Evolutionary conservation across 176 grass and related monocot species (phyloP).

Genomic region (Cenchrus fungigraminus): DNA sequence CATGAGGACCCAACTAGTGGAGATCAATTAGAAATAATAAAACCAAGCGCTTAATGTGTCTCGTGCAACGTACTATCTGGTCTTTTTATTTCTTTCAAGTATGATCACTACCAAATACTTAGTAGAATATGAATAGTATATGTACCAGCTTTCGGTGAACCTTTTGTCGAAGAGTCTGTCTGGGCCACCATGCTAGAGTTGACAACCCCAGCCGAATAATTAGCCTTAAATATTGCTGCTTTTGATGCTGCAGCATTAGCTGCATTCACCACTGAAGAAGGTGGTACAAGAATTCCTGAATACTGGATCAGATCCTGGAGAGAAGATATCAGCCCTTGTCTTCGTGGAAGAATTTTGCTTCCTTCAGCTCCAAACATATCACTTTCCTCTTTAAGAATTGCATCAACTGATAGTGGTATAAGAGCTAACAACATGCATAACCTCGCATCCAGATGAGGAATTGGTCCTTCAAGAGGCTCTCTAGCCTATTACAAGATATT

Average conservation of each 20-base stretch:
- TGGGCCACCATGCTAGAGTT: constrained; percentile 54
- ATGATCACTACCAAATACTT: background rate
- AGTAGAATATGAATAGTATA: constrained; percentile 32
- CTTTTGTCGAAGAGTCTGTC: constrained; percentile 58
- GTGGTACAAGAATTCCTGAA: constrained; percentile 82
- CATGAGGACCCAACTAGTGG: background rate
- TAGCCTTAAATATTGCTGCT: constrained; percentile 75
- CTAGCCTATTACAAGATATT: constrained; percentile 65
- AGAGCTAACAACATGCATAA: constrained; percentile 86
- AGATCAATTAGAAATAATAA: background rate
- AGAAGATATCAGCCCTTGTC: constrained; percentile 77
- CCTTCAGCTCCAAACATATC: constrained; percentile 47
- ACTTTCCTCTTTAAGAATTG: constrained; percentile 79
- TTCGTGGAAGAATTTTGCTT: constrained; percentile 61
- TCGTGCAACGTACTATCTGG: background rate
- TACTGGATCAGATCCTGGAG: constrained; percentile 89
- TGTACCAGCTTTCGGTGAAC: constrained; percentile 65
- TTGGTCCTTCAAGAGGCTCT: constrained; percentile 85
- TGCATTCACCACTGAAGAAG: constrained; percentile 73
- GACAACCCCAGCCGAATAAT: constrained; percentile 43
- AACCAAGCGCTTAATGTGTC: background rate
- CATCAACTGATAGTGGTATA: constrained; percentile 73
- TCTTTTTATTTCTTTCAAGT: background rate
- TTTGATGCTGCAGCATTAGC: constrained; percentile 92
- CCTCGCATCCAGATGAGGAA: constrained; percentile 84